Conservation (phyloP, 768 basidiomycete genomes). For the Tylopilus plumbeoviolaceoides region DNA sequence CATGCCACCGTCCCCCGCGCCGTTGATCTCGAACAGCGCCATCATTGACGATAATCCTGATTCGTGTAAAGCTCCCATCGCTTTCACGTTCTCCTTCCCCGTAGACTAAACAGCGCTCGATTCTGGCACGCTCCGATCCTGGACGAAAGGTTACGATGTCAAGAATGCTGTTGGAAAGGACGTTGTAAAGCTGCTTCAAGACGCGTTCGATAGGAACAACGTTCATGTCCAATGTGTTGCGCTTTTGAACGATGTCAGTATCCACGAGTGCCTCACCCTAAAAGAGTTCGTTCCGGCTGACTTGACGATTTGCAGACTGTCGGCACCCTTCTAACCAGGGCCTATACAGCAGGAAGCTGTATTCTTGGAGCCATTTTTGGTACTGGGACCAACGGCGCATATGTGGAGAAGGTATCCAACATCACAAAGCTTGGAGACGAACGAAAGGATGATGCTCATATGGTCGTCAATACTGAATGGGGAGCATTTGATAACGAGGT, state of each 20-base stretch:
- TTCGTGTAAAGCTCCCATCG: constrained; percentile 58
- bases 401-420: constrained; percentile 82
- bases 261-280: constrained; percentile 31
- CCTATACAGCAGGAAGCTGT: constrained; percentile 91
- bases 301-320: constrained; percentile 71
- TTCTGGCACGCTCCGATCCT: constrained; percentile 85
- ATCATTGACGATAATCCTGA: constrained; percentile 24
- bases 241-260: constrained; percentile 86
- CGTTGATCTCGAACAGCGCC: constrained; percentile 9
- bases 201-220: constrained; percentile 88
- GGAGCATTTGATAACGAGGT: constrained; percentile 95
- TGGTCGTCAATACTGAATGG: constrained; percentile 99
- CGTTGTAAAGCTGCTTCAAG: constrained; percentile 84
- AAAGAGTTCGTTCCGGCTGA: constrained; percentile 7
- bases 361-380: constrained; percentile 92
- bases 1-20: constrained; percentile 27
- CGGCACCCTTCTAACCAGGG: constrained; percentile 87
- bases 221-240: constrained; percentile 90
- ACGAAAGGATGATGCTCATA: constrained; percentile 60
- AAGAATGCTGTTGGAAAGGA: constrained; percentile 88
- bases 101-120: constrained; percentile 94
- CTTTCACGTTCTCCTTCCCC: constrained; percentile 96
- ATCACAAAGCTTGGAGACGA: constrained; percentile 77
- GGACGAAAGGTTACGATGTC: constrained; percentile 96
- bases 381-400: constrained; percentile 98